Conservation (phyloP, 768 basidiomycete genomes). For the Antrodiella citrinella region DNA sequence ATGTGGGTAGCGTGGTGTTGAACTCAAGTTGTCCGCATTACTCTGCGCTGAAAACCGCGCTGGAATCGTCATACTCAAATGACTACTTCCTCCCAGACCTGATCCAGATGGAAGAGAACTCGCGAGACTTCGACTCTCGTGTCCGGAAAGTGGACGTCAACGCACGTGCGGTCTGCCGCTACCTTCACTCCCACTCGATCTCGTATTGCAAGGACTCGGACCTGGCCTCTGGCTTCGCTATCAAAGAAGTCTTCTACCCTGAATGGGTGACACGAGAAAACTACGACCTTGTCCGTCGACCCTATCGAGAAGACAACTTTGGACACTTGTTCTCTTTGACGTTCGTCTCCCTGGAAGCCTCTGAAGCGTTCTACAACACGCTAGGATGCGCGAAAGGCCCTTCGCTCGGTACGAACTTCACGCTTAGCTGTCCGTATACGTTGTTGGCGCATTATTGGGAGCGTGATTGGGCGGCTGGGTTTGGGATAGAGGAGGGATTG, state of each 20-base stretch:
- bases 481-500: slow-evolving; percentile 37
- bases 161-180: slow-evolving; percentile 36
- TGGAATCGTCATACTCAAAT: slow-evolving; percentile 35
- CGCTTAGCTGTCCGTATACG: slow-evolving; percentile 43
- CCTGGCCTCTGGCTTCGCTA: slow-evolving; percentile 16
- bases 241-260: slow-evolving; percentile 40
- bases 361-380: slow-evolving; percentile 35
- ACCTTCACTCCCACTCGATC: slow-evolving; percentile 27
- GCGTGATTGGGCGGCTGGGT: slow-evolving; percentile 39
- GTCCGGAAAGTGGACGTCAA: slow-evolving; percentile 37
- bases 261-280: slow-evolving; percentile 35
- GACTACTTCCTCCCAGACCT: slow-evolving; percentile 41
- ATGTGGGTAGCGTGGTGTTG: slow-evolving; percentile 32
- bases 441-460: slow-evolving; percentile 42
- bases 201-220: slow-evolving; percentile 1
- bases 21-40: slow-evolving; percentile 36
- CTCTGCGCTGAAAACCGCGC: slow-evolving; percentile 25
- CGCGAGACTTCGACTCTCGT: slow-evolving; percentile 37
- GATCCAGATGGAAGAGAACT: slow-evolving; percentile 47
- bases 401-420: slow-evolving; percentile 43
- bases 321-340: slow-evolving; percentile 37
- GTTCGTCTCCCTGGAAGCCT: slow-evolving; percentile 33
- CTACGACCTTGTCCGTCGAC: slow-evolving; percentile 23
- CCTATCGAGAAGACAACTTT: slow-evolving; percentile 26
- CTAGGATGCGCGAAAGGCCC: slow-evolving; percentile 43